Conservation (phyloP, 2,329 filamentous ascomycete genomes). For the Phialophora tarda region DNA sequence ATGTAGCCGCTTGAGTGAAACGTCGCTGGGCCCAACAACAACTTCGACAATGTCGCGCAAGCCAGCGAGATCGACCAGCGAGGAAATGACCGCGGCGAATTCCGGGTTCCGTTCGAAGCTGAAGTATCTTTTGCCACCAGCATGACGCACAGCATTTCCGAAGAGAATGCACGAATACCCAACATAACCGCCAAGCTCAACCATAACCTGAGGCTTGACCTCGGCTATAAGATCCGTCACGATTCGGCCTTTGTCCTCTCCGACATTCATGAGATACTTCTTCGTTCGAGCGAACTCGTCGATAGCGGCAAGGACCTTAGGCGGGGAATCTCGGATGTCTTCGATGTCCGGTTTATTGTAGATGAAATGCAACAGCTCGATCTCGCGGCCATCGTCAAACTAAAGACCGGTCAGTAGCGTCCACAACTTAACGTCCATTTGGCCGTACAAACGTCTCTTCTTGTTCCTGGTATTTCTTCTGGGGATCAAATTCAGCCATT, state of each 20-base stretch:
- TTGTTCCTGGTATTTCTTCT: constrained; percentile 38
- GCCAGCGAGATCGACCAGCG: constrained; percentile 75
- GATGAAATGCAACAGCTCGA: constrained; percentile 73
- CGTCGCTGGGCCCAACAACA: constrained; percentile 70
- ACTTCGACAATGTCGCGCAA: constrained; percentile 73
- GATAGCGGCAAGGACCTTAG: constrained; percentile 69
- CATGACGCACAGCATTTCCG: constrained; percentile 66
- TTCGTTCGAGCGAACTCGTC: constrained; percentile 70
- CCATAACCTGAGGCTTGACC: constrained; percentile 70
- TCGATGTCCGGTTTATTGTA: constrained; percentile 67
- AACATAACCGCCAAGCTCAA: constrained; percentile 81
- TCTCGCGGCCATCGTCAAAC: constrained; percentile 75
- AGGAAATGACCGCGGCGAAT: constrained; percentile 72
- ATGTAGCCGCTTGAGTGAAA: constrained; percentile 67
- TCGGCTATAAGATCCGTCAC: constrained; percentile 71
- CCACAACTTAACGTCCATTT: neutral
- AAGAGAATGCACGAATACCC: constrained; percentile 83
- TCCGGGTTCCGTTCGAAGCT: constrained; percentile 76
- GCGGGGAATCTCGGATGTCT: constrained; percentile 67
- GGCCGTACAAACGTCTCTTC: constrained; percentile 37
- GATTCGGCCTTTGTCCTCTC: constrained; percentile 73
- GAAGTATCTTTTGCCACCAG: constrained; percentile 70
- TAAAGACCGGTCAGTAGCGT: constrained; percentile 37
- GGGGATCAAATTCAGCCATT: constrained; percentile 33
- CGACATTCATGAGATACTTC: constrained; percentile 81